Evolutionary conservation across 805 yeast genomes (phyloP).

Genomic region (Middelhovenomyces tepae): DNA sequence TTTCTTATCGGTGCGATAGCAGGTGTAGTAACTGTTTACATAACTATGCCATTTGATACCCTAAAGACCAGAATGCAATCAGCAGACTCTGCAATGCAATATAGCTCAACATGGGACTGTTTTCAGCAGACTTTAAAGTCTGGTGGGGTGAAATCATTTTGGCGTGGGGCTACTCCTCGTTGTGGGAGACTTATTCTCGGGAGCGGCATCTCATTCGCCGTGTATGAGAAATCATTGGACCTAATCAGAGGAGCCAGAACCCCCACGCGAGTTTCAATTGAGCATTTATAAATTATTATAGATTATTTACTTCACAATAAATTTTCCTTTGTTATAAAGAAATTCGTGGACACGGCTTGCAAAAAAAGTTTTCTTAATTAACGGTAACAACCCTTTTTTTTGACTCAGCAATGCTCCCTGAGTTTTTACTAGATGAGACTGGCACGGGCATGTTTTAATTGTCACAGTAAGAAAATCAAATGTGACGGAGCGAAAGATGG

Average conservation of each 20-base stretch:
- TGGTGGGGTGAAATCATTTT: conserved; percentile 71
- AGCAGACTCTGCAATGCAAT: conserved; percentile 55
- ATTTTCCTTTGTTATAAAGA: no score
- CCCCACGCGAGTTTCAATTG: not conserved
- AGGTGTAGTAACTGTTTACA: conserved; percentile 78
- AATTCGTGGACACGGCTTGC: no score
- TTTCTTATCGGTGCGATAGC: conserved; percentile 77
- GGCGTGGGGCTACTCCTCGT: conserved; percentile 90
- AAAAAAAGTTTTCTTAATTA: no score
- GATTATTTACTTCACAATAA: no score
- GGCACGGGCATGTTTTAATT: conserved; percentile 6
- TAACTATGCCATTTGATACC: conserved; percentile 92
- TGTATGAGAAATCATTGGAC: conserved; percentile 56
- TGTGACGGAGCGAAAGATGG: conserved; percentile 4
- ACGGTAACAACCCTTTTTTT: no score
- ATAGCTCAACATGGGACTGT: conserved; percentile 61
- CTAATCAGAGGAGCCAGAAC: not conserved
- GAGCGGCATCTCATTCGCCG: conserved; percentile 87
- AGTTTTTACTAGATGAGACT: conserved; percentile 2
- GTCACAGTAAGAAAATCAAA: conserved; percentile 6
- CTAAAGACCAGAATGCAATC: conserved; percentile 89
- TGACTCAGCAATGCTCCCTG: no score
- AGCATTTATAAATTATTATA: no score
- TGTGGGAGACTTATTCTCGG: conserved; percentile 70
- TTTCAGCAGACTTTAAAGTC: conserved; percentile 56